Evolutionary conservation across 257 asterid genomes (phyloP), one percentile per base, ranked within the genome.

Genomic region (Solanum tarapatanum): DNA sequence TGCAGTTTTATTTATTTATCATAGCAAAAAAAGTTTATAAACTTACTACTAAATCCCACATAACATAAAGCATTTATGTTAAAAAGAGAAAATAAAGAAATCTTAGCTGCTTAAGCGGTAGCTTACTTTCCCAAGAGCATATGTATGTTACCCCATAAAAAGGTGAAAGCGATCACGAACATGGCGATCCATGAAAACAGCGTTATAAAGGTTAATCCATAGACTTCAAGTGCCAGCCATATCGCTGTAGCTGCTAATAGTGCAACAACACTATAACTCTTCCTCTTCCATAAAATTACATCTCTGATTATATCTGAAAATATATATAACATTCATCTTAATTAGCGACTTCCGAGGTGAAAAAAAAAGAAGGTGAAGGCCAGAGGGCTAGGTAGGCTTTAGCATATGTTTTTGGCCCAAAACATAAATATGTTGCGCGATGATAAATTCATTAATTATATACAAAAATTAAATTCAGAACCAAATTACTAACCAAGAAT

Each of bases 231-330:
- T 17, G 86, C 70, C 14, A 79, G 70, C 95, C 97, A 94, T 5
- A 55, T 28, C 0, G 92, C 91, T 0, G 98, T 92, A 8, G 96
- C 92, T 30, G 85, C 85, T 19, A 82, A 14, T 0, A 94, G 94
- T 51, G 93, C 37, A n/a, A 39, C 21, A 11, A 90, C 8, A 51
- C 89, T 93, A 17, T 79, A 64, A 17, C 84, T 72, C 88, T 91
- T 94, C 74, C 89, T 92, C 92, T 91, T 92, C 98, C 98, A 96
- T 23, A 92, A 58, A 5, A 91, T 48, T 36, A 94, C 32, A 86
- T 94, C 98, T 62, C 51, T 87, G 45, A 83, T 8, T 55, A 92
- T 8, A 88, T 89, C 98, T 90, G 92, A 79, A 24, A 74, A 39
- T 8, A 30, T 13, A 69, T 3, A 7, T n/a, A 79, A 41, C n/a